Base-by-base conservation (phyloP, 257 asterid genomes). In the Paraleonurus japonicus region DNA sequence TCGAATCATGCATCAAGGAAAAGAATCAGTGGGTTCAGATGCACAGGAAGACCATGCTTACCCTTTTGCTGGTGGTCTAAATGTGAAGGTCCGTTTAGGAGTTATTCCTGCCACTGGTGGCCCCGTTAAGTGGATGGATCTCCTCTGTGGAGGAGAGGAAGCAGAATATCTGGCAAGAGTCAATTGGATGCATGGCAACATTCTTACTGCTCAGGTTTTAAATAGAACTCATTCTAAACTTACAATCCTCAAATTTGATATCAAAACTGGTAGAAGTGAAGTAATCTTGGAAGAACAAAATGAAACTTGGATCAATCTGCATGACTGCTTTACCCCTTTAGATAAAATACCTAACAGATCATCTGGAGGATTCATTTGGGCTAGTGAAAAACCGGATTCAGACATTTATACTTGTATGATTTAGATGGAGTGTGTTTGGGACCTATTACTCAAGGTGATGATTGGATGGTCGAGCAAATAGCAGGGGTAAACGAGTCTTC, bases 1-100 rank as follows among this genome's bases (percentile, higher is more conserved):
- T 76, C 83, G 97, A 82, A 90, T 93, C 84, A 90, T 90, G 98
- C 98, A 93, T 84, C 98, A 90, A 75, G 98, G 98, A 47, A 90
- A 87, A 78, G 67, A 67, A 64, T 84, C 82, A 8, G 85, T 85
- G 58, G 97, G 90, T 61, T 61, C 88, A 30, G 96, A 89, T 72
- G 92, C 97, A 28, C 90, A 87, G 85, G 98, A 93, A 81, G 98
- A 93, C 79, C 98, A 93, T 37, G 85, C 97, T 19, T 93, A 93
- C 84, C 98, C 98, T 48, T 93, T 93, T 78, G 88, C 90, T 3
- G 98, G 98, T 24, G 86, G 85, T 61, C 67, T 89, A 78, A 93
- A 90, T 68, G 98, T 83, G 32, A 85, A 87, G 81, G 96, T 93
- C 16, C 87, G 90, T 8, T 75, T 93, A 74, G 97, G 98, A 20